phyloP scores from a whole-genome alignment of 371 early-diverging fungal genomes.

The Zychaea mexicana region DNA sequence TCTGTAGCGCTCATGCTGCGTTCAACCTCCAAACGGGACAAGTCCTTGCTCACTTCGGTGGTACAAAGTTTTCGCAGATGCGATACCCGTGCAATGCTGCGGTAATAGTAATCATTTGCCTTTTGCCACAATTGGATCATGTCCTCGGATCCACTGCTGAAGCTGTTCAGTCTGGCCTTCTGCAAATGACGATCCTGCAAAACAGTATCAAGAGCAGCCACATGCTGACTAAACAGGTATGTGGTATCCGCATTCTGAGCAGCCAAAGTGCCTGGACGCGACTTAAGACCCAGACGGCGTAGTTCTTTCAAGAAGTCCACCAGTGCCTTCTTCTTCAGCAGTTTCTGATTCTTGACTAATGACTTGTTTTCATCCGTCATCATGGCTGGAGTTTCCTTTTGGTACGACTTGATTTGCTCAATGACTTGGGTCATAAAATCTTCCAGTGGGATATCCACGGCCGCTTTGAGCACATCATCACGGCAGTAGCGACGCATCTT shows the following conservation, averaged over 20 bases:
- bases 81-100: conserved; percentile 69
- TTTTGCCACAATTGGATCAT: conserved; percentile 56
- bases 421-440: conserved; percentile 53
- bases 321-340: conserved; percentile 84
- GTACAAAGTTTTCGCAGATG: conserved; percentile 62
- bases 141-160: conserved; percentile 23
- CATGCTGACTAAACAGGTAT: conserved; percentile 36
- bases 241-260: conserved; percentile 43
- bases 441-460: conserved; percentile 39
- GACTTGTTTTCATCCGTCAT: conserved; percentile 70
- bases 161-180: conserved; percentile 22
- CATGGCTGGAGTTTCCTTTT: conserved; percentile 64
- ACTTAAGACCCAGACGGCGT: conserved; percentile 79
- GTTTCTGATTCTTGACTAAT: conserved; percentile 74
- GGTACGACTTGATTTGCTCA: conserved; percentile 58
- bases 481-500: conserved; percentile 37
- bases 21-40: conserved; percentile 74
- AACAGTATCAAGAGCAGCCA: conserved; percentile 31
- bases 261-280: conserved; percentile 51
- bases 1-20: conserved; percentile 74
- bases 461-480: conserved; percentile 27
- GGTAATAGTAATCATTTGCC: conserved; percentile 75
- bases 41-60: conserved; percentile 64
- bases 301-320: conserved; percentile 86
- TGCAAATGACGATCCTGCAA: conserved; percentile 33